Evolutionary conservation across 2,329 filamentous ascomycete genomes (phyloP), one percentile per base, ranked within the genome.

Genomic region (Parastagonospora avenae): DNA sequence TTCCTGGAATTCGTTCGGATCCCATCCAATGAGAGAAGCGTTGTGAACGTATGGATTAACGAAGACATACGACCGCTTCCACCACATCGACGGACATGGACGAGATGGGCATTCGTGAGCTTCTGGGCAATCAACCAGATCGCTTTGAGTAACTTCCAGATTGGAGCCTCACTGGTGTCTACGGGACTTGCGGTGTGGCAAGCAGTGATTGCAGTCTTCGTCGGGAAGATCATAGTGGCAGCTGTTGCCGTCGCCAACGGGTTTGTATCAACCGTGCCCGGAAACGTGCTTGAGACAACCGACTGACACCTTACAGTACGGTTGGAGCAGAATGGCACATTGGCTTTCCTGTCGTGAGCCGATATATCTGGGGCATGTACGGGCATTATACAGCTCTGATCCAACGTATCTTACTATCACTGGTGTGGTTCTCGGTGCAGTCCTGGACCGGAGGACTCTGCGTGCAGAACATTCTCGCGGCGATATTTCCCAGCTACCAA

Each of bases 1-100:
- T 24, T 24, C 19, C 19, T 24, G 19, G 19, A 24, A 24, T 24
- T 24, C 19, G 19, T 24, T 24, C 19, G 19, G 19, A 24, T 24
- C 19, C 19, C 19, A 24, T 24, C 19, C 19, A 24, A 24, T 5
- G 19, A 24, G 19, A 24, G 19, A 24, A 24, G 19, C 19, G 19
- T 24, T 5, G 19, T 16, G 35, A 42, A 24, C 8, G 40, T 9
- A 73, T 73, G 63, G 37, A 24, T 12, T 12, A 76, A 77, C 56
- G 67, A 76, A 42, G 74, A 77, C 57, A 72, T 75, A 42, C 66
- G 70, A 29, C 74, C 76, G 15, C 62, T 77, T 9, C 74, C 75
- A 30, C 74, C 75, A 4, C 62, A 57, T 14, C 64, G 76, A 24
- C 67, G 75, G 8, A 71, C 67, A 42, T 77, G 73, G 73, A 67